These are phyloP conservation scores for Penicillium sp. DNA, from an alignment of 2,329 filamentous ascomycete species.

Conservation along the genomic window DNA sequence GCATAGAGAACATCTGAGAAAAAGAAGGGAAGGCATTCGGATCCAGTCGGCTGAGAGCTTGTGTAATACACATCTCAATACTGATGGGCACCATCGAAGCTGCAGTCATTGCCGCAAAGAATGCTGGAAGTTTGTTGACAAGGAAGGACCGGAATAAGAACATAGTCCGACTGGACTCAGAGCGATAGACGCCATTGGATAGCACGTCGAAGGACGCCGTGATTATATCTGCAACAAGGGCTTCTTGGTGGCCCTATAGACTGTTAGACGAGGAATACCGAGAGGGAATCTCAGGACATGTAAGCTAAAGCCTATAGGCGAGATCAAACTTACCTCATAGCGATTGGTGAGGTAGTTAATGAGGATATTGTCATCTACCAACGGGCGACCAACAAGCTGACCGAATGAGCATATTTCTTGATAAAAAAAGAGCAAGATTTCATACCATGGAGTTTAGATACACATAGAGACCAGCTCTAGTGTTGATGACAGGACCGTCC, in stretches of 20 bases:
- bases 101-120: conserved; percentile 58
- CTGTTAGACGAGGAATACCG: background rate
- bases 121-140: conserved; percentile 66
- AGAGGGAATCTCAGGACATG: too few species aligned
- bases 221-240: conserved; percentile 76
- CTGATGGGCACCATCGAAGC: conserved; percentile 59
- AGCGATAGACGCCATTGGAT: conserved; percentile 78
- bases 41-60: conserved; percentile 63
- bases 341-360: conserved; percentile 79
- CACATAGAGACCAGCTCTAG: conserved; percentile 78
- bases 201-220: conserved; percentile 86
- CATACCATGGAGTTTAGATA: conserved; percentile 76
- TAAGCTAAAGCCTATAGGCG: background rate
- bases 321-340: conserved; percentile 63
- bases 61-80: conserved; percentile 63
- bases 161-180: conserved; percentile 58
- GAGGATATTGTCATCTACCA: conserved; percentile 76
- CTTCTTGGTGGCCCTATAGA: conserved; percentile 68
- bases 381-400: conserved; percentile 74
- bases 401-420: conserved; percentile 30
- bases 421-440: background rate
- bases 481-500: conserved; percentile 70
- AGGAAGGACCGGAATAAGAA: conserved; percentile 83
- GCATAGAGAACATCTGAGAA: conserved; percentile 63
- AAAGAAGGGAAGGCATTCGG: conserved; percentile 63